Evolutionary conservation across 164 flowering plant genomes (phyloP), one percentile per base, ranked within the genome.

Genomic region (Nymphaea thermarum): DNA sequence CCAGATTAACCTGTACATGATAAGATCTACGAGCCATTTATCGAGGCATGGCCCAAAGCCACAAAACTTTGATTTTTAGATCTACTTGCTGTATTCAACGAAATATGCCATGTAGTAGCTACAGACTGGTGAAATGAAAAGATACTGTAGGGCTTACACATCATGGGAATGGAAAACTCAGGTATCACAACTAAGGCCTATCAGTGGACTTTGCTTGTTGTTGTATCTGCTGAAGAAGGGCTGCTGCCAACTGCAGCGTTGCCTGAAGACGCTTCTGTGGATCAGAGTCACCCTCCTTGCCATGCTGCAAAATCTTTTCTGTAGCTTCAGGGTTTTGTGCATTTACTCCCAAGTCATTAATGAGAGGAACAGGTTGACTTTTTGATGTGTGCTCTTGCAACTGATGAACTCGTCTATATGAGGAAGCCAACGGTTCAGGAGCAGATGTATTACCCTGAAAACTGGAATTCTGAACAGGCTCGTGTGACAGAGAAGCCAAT

Each of bases 181-280:
- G 57, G 57, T 51, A 8, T 10, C 57, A 51, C 8, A 51, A 51
- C 57, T 51, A 51, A 10, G 0, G 57, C 57, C 57, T 51, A 60
- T 72, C 75, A 76, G 70, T 76, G 69, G 67, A 77, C 76, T 88
- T 86, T 17, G 81, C 84, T 74, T 84, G 84, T 75, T 93, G 98
- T 71, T 84, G 85, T 71, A 93, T 89, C 75, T 93, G 98, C 82
- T 93, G 97, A 79, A 93, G 97, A 77, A 93, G 91, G 62, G 97
- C 82, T 15, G 98, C 98, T 5, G 98, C 98, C 43, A 93, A 81
- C 79, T 89, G 94, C 71, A 93, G 75, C 12, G 98, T 93, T 65
- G 97, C 96, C 79, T 91, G 96, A 63, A 93, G 81, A 15, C 98
- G 94, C 76, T 85, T 86, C 83, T 93, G 96, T 43, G 98, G 89